phyloP scores from a whole-genome alignment of 768 basidiomycete genomes.

The Cystofilobasidium macerans region DNA sequence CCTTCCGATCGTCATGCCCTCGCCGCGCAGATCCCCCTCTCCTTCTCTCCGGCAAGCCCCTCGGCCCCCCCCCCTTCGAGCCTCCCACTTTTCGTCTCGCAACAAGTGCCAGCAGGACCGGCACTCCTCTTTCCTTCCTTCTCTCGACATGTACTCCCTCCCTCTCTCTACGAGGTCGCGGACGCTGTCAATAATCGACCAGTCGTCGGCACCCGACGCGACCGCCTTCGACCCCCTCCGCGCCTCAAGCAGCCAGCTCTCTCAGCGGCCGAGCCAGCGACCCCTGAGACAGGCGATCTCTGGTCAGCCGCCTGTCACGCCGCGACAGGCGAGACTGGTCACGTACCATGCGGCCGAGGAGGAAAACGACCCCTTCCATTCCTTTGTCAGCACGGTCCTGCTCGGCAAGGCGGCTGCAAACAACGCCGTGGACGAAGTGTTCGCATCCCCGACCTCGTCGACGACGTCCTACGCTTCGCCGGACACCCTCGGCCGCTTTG shows the following conservation, averaged over 20 bases:
- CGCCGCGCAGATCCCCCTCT: too few species aligned
- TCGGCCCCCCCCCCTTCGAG: not conserved
- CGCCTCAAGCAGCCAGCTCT: not conserved
- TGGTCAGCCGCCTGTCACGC: too few species aligned
- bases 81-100: too few species aligned
- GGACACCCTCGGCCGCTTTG: not conserved
- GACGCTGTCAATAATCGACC: not conserved
- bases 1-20: too few species aligned
- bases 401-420: not conserved
- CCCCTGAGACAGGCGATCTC: not conserved
- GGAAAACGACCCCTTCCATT: conserved; percentile 6
- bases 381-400: not conserved
- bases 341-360: not conserved
- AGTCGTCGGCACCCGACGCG: not conserved
- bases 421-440: not conserved
- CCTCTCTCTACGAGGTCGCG: not conserved
- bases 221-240: not conserved
- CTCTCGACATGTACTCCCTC: not conserved
- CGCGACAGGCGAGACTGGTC: too few species aligned
- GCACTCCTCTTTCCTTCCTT: not conserved
- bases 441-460: not conserved
- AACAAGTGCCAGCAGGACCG: too few species aligned
- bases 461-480: not conserved
- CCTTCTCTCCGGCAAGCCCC: too few species aligned
- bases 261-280: not conserved